Evolutionary conservation across 805 yeast species (phyloP).

Genomic region (Lipomyces kockii): DNA sequence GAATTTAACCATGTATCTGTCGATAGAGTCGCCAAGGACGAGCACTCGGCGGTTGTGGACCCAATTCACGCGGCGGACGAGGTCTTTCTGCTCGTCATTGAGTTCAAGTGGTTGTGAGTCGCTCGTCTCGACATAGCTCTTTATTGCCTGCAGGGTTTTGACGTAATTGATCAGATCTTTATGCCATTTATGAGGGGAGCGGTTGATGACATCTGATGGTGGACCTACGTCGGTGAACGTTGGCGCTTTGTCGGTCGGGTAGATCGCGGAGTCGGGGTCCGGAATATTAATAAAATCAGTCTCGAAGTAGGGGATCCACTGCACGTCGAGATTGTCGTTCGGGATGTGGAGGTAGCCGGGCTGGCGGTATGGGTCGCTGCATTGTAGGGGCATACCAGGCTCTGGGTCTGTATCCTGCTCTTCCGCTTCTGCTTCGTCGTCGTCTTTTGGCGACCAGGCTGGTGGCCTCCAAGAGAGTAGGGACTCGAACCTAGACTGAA

Average conservation of each 20-base stretch:
- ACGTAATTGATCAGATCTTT: conserved; percentile 13
- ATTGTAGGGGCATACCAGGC: conserved; percentile 8
- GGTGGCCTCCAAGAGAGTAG: neutral
- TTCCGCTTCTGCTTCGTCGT: neutral
- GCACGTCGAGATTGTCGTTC: neutral
- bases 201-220: conserved; percentile 7
- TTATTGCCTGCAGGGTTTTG: neutral
- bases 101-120: neutral
- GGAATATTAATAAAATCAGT: conserved; percentile 17
- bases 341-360: conserved; percentile 30
- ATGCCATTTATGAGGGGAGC: conserved; percentile 25
- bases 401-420: neutral
- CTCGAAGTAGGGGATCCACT: conserved; percentile 20
- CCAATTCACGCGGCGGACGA: conserved; percentile 28
- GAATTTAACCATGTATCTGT: conserved; percentile 33
- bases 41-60: conserved; percentile 31
- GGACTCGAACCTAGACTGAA: neutral
- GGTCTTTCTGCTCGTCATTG: conserved; percentile 10
- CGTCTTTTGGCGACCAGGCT: neutral
- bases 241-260: conserved; percentile 22
- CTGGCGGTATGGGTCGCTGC: conserved; percentile 30
- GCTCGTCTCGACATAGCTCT: neutral
- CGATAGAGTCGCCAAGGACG: conserved; percentile 33
- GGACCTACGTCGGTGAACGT: conserved; percentile 19
- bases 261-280: conserved; percentile 23